phyloP scores from a whole-genome alignment of 2,329 filamentous ascomycete genomes.

The Pyricularia grisea region DNA sequence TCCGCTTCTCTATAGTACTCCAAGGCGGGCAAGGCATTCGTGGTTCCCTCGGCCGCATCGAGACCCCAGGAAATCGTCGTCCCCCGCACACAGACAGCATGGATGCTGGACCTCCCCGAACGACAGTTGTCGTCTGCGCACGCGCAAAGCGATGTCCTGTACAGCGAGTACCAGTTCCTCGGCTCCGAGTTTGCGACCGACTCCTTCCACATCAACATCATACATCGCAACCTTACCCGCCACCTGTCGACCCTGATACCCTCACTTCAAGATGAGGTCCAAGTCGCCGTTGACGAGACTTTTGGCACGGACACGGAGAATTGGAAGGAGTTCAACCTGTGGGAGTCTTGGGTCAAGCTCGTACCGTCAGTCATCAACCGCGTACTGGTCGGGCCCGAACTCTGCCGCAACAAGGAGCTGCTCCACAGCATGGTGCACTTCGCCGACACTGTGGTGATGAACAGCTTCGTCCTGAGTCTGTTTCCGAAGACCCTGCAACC shows the following conservation, averaged over 20 bases:
- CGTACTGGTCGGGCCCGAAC: constrained; percentile 27
- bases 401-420: constrained; percentile 32
- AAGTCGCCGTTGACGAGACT: constrained; percentile 21
- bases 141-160: constrained; percentile 35
- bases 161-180: constrained; percentile 32
- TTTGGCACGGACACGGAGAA: constrained; percentile 23
- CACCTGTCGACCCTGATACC: constrained; percentile 28
- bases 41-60: constrained; percentile 29
- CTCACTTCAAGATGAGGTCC: constrained; percentile 29
- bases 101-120: constrained; percentile 39
- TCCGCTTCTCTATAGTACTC: constrained; percentile 21
- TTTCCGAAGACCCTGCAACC: constrained; percentile 38
- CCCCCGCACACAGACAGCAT: constrained; percentile 30
- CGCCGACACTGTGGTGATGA: constrained; percentile 36
- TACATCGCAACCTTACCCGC: constrained; percentile 33
- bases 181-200: constrained; percentile 22
- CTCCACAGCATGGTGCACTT: constrained; percentile 38
- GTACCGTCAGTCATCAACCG: constrained; percentile 33
- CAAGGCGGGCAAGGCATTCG: constrained; percentile 29
- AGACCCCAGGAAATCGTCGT: constrained; percentile 33
- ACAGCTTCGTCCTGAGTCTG: constrained; percentile 33
- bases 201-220: constrained; percentile 28
- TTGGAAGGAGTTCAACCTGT: constrained; percentile 31
- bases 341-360: constrained; percentile 32
- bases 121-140: constrained; percentile 27